Conservation (phyloP, 2,329 filamentous ascomycete genomes). For the Arthrobotrys musiformis region DNA sequence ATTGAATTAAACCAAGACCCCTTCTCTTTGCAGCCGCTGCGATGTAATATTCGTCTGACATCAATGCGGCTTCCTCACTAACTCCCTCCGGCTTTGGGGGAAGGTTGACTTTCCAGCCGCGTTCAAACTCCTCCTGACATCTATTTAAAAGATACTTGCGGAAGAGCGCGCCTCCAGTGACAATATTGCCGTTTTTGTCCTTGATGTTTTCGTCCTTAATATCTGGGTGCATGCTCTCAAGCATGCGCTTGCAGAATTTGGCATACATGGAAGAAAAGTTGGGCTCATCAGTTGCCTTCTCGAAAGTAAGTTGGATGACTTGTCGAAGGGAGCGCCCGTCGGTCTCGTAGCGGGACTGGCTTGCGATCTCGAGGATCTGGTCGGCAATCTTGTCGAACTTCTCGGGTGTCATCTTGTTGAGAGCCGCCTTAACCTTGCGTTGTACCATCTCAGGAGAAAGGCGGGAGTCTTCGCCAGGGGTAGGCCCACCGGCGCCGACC, state of each 20-base stretch:
- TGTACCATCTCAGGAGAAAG: constrained; percentile 92
- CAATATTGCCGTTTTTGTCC: constrained; percentile 87
- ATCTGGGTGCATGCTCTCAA: constrained; percentile 91
- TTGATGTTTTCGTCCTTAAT: constrained; percentile 95
- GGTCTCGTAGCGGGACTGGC: constrained; percentile 92
- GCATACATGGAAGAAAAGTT: constrained; percentile 99
- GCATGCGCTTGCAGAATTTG: constrained; percentile 97
- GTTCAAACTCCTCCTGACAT: constrained; percentile 98
- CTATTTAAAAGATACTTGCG: constrained; percentile 98
- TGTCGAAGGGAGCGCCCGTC: constrained; percentile 95
- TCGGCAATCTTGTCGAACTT: constrained; percentile 97
- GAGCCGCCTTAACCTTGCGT: constrained; percentile 95
- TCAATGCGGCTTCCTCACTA: constrained; percentile 73
- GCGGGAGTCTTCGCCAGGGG: constrained; percentile 68
- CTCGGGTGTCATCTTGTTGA: constrained; percentile 99
- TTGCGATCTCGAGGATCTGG: constrained; percentile 90
- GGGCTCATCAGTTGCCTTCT: constrained; percentile 97
- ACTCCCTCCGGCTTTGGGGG: constrained; percentile 80
- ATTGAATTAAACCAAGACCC: constrained; percentile 96
- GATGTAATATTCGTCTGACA: constrained; percentile 96
- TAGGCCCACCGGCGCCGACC: constrained; percentile 59
- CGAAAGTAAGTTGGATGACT: constrained; percentile 98
- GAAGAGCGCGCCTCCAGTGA: constrained; percentile 93
- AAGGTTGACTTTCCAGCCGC: constrained; percentile 91
- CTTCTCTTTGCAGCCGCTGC: constrained; percentile 94